phyloP scores from a whole-genome alignment of 2,329 filamentous ascomycete species.

The Colletotrichum magnum region DNA sequence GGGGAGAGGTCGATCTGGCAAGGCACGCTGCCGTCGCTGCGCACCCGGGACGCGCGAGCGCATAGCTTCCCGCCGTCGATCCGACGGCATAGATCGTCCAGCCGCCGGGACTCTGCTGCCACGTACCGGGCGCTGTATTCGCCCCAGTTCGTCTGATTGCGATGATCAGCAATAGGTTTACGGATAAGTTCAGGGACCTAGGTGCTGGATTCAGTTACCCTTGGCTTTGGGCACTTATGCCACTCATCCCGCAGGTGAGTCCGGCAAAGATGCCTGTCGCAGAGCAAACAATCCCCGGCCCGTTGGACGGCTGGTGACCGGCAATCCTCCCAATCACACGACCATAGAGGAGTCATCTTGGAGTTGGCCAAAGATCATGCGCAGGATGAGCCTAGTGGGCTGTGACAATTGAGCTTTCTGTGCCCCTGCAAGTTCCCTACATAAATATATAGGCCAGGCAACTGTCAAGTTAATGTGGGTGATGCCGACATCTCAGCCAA shows the following conservation, averaged over 20 bases:
- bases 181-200: background rate
- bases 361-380: no score
- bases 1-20: conserved; percentile 43
- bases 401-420: no score
- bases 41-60: conserved; percentile 40
- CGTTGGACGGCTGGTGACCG: conserved; percentile 43
- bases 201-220: conserved; percentile 39
- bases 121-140: conserved; percentile 40
- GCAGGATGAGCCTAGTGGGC: no score
- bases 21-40: conserved; percentile 37
- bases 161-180: conserved; percentile 18
- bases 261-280: conserved; percentile 45
- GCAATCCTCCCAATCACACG: background rate
- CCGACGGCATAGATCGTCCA: conserved; percentile 39
- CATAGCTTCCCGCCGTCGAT: conserved; percentile 43
- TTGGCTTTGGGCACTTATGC: background rate
- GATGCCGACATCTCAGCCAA: no score
- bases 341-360: background rate
- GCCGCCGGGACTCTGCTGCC: conserved; percentile 40
- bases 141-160: conserved; percentile 38
- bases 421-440: no score
- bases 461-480: no score
- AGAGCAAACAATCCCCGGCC: conserved; percentile 45
- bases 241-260: conserved; percentile 41
- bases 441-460: no score